Base-by-base conservation (phyloP, 2,329 filamentous ascomycete species). In the Raffaelea deltoideospora region DNA sequence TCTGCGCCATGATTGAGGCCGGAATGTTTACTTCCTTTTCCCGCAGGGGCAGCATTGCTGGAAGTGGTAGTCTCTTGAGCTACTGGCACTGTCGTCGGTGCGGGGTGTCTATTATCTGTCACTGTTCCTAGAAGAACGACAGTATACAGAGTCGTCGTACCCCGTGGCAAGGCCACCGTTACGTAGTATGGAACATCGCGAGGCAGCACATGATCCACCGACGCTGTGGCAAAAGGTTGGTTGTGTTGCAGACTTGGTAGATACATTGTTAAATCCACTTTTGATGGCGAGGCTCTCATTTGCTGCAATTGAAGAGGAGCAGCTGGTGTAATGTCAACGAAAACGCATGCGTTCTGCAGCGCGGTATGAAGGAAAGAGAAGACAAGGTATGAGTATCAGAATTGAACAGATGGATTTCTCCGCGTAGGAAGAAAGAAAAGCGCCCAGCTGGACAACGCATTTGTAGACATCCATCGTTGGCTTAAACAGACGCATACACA, bases 81-180 rank as follows among this genome's bases (percentile, higher is more conserved):
- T 6, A 11, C 32, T n/a, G 29, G 15, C 13, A 17, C 4, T 15
- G 37, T 17, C 34, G 10, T 7, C 11, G 2, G 34, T n/a, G 14
- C 19, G 28, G 4, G 21, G n/a, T 14, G n/a, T n/a, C n/a, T n/a
- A n/a, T n/a, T n/a, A n/a, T 23, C 13, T 19, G 33, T 33, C 6
- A 10, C 28, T 4, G 37, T 33, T 6, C 37, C 37, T 11, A 39
- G 33, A 3, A 39, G 37, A 6, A 39, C 20, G 10, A 24, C 27
- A 2, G 33, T 31, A n/a, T 23, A 11, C 10, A 30, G 14, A 14
- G 29, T 36, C 2, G 22, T 24, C 4, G 37, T 29, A 4, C 11
- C 34, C 10, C 30, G 28, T 9, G 13, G 11, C 17, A 39, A 8
- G n/a, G 37, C 33, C 15, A 39, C 33, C 4, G 37, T 39, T 10